phyloP scores from a whole-genome alignment of 768 basidiomycete species.

The button mushroom (Agaricus bisporus) region DNA sequence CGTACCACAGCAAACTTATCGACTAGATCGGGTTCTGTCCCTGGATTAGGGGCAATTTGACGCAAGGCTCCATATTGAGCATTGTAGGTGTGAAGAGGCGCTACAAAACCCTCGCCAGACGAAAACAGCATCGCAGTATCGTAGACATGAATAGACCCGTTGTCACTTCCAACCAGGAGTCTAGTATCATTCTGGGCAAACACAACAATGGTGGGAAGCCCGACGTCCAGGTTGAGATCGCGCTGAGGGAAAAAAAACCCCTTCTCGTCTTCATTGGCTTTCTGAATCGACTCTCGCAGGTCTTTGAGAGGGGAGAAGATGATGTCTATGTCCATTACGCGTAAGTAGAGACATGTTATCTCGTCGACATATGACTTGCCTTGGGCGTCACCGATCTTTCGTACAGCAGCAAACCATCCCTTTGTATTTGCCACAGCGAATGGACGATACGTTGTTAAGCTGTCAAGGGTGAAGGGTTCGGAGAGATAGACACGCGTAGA shows the following conservation, averaged over 20 bases:
- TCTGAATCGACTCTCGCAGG: constrained; percentile 47
- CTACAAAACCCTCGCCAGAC: constrained; percentile 31
- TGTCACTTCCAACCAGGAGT: constrained; percentile 50
- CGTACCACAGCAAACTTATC: constrained; percentile 54
- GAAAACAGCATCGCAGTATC: constrained; percentile 49
- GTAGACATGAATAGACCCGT: constrained; percentile 56
- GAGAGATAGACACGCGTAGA: constrained; percentile 63
- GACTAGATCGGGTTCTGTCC: constrained; percentile 40
- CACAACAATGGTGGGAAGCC: constrained; percentile 45
- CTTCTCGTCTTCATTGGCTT: constrained; percentile 33
- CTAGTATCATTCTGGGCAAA: constrained; percentile 58
- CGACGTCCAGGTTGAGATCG: constrained; percentile 35
- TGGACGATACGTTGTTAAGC: constrained; percentile 38
- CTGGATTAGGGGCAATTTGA: constrained; percentile 63
- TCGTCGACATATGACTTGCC: constrained; percentile 23
- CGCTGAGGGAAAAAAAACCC: constrained; percentile 45
- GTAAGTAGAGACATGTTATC: constrained; percentile 4
- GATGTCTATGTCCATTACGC: constrained; percentile 36
- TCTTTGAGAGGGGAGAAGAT: constrained; percentile 55
- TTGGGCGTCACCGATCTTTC: constrained; percentile 26
- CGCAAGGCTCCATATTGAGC: constrained; percentile 37
- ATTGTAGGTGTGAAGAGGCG: constrained; percentile 45
- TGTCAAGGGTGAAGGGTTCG: constrained; percentile 37
- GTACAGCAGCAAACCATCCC: constrained; percentile 69
- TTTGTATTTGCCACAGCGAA: constrained; percentile 54